Base-by-base conservation (phyloP, 805 yeast genomes). In the Metschnikowia matae region DNA sequence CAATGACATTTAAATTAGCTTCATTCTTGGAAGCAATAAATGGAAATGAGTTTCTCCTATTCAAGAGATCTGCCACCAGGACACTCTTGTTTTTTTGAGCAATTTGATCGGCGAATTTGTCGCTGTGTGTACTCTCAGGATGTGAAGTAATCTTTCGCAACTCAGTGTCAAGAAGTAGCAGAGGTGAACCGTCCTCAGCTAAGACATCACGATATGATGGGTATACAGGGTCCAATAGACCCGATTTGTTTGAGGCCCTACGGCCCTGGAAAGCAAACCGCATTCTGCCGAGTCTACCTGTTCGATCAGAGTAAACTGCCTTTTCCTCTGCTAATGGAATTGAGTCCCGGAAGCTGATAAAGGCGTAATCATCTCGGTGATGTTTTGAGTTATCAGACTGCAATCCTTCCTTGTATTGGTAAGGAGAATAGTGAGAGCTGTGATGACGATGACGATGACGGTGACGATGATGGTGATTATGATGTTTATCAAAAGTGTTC, bases 11-110 rank as follows among this genome's bases (percentile, higher is more conserved):
- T 11, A 67, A 45, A 48, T 63, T 66, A 15, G 50, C 48, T 21
- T 62, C 65, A 3, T 41, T 49, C 4, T 51, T 36, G 8, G 54
- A 48, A 8, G 44, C 43, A 32, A 54, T 34, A 6, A 54, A 58
- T 1, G 77, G 76, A 41, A 34, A 70, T 1, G 77, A 71, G 49
- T 63, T 69, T 46, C 78, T 61, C 32, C 78, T 53, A 49, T 65
- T 66, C 54, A 69, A 58, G 8, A 43, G 29, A 31, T 39, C 35
- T 14, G 40, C 40, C 34, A 44, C 40, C 32, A 26, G 32, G 17
- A 21, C 15, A 14, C 47, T 34, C 2, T 15, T 23, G 15, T 42
- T 35, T 2, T 14, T 36, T 26, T 44, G 40, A 37, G 41, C 35
- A 11, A 18, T 31, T 14, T 33, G 14, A 7, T 45, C 23, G 4